phyloP scores from a whole-genome alignment of 306 rosid genomes.

The Vicia sativa region DNA sequence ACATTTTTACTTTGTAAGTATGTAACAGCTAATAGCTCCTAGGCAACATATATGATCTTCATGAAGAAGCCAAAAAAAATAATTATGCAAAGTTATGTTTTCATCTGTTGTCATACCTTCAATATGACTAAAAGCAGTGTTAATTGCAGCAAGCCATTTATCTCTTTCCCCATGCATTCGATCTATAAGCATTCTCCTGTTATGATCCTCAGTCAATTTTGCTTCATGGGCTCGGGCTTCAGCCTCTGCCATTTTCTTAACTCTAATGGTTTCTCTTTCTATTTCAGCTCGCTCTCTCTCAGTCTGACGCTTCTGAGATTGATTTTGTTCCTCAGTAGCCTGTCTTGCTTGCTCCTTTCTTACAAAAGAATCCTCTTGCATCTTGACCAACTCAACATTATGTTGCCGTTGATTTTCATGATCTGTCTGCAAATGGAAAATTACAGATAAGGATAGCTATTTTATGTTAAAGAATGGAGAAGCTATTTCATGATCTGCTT shows the following conservation, averaged over 20 bases:
- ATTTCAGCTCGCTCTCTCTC: constrained; percentile 92
- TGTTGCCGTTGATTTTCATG: constrained; percentile 86
- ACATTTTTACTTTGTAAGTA: background rate
- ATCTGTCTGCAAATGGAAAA: constrained; percentile 60
- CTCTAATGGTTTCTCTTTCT: constrained; percentile 89
- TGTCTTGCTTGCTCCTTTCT: constrained; percentile 86
- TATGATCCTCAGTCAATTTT: constrained; percentile 84
- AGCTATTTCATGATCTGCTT: too few relatives aligned
- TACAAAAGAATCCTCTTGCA: constrained; percentile 89
- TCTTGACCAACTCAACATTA: constrained; percentile 86
- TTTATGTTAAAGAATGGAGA: constrained; percentile 7
- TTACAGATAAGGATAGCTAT: constrained; percentile 17
- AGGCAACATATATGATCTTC: background rate
- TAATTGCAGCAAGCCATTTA: constrained; percentile 99
- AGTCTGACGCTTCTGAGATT: constrained; percentile 85
- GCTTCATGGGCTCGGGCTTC: constrained; percentile 92
- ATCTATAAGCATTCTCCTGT: constrained; percentile 85
- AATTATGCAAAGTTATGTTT: constrained; percentile 17
- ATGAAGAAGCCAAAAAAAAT: constrained; percentile 25
- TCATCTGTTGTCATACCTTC: constrained; percentile 63
- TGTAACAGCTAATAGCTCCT: background rate
- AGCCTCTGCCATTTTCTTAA: constrained; percentile 93
- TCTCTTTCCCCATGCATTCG: constrained; percentile 87
- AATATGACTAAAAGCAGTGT: constrained; percentile 87
- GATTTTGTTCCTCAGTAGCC: constrained; percentile 90